These are phyloP conservation scores for Penicillium angulare DNA, from an alignment of 495 filamentous ascomycete species.

Conservation along the genomic window DNA sequence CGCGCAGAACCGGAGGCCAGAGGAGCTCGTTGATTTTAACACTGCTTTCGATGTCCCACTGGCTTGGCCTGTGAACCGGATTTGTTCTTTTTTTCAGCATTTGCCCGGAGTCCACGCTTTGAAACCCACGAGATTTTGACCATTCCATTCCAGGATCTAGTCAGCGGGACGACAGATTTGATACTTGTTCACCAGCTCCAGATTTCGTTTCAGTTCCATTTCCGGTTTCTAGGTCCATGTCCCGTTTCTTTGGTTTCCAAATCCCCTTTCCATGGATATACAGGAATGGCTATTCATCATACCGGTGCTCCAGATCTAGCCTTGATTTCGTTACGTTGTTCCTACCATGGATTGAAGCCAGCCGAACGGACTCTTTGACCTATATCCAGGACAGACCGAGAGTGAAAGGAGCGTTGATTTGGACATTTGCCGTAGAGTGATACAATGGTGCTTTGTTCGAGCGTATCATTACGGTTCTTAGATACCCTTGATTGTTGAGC, in stretches of 20 bases:
- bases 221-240: not conserved
- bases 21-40: constrained; percentile 20
- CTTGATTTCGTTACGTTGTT: not conserved
- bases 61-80: not conserved
- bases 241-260: not conserved
- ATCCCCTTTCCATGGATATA: not conserved
- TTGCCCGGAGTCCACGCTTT: not conserved
- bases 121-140: not conserved
- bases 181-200: not conserved
- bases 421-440: not conserved
- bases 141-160: not conserved
- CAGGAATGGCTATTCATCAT: not conserved
- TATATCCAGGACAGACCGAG: no score
- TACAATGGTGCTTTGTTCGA: not conserved
- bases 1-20: constrained; percentile 29
- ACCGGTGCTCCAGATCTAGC: not conserved
- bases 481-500: not conserved
- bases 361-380: no score
- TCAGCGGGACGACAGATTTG: not conserved
- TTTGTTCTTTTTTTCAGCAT: not conserved
- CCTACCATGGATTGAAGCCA: not conserved
- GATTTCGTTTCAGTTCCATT: not conserved
- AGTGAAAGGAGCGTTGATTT: not conserved
- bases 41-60: not conserved
- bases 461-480: not conserved